Evolutionary conservation across 2,329 filamentous ascomycete genomes (phyloP), one percentile per base, ranked within the genome.

Genomic region (Penicillium sclerotiorum): DNA sequence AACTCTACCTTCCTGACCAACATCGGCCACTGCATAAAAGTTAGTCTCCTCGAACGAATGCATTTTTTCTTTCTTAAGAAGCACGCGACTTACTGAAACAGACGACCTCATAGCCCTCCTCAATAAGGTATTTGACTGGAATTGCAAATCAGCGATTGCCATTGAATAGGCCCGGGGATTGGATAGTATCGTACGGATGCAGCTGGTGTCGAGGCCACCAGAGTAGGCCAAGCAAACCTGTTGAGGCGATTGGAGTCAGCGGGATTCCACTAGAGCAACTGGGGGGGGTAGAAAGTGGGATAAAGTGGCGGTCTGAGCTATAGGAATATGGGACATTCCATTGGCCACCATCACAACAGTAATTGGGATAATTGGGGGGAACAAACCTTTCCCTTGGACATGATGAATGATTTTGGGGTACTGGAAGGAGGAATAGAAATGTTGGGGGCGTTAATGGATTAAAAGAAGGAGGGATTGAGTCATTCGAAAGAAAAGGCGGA

Each of bases 11-110:
- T 86, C 83, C 74, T 90, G 87, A 50, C 88, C 88, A 60, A 89
- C 83, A 73, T 90, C 80, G 75, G 86, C 87, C 69, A 88, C 77
- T 73, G 15, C 9, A n/a, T n/a, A n/a, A n/a, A n/a, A n/a, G n/a
- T n/a, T n/a, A n/a, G n/a, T n/a, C n/a, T n/a, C n/a, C n/a, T n/a
- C n/a, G n/a, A n/a, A n/a, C n/a, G n/a, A n/a, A n/a, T n/a, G n/a
- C n/a, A n/a, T n/a, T n/a, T n/a, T n/a, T n/a, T 45, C 15, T 45
- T 42, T n/a, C 25, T 15, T 39, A 44, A 28, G 15, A 13, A 36
- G 13, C 8, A 15, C 35, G 18, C 21, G 17, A 63, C 69, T 64
- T 61, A 73, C 70, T 78, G 67, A 85, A 87, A 73, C 80, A 83
- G 60, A 87, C 79, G 58, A 88, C 85, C 59, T 79, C 77, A 63